Base-by-base conservation (phyloP, 2,329 filamentous ascomycete genomes). In the Teratosphaeria zuluensis region DNA sequence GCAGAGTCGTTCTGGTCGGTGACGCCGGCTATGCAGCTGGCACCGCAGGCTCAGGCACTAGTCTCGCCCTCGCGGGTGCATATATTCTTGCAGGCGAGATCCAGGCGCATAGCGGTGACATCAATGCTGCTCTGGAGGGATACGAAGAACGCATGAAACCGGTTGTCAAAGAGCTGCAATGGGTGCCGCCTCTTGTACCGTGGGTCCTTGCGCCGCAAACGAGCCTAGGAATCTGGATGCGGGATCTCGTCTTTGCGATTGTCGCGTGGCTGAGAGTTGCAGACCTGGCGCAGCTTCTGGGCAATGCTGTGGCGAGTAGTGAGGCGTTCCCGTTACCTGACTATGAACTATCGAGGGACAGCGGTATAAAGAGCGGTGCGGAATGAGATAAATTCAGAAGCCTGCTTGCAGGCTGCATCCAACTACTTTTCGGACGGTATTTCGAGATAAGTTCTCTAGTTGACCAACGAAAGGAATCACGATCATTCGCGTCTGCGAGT, bases 21-120 rank as follows among this genome's bases (percentile, higher is more conserved):
- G 75, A 77, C 62, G 74, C 75, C 3, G 75, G 70, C 1, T 72
- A 75, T 59, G 69, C 70, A 3, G 56, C 69, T 0, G 69, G 72
- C 1, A 65, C 70, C 2, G 74, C 66, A 0, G 76, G 72, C 8
- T 62, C 68, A 64, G 70, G 70, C 0, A 71, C 70, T 0, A 70
- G 66, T 1, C 59, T 71, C 1, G 70, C 70, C 8, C 54, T 72
- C 6, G 64, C 62, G 14, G 70, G 70, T 24, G 70, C 69, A 0
- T 70, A 71, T 56, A 60, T 65, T 35, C 65, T 72, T 12, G 70
- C 70, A 16, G 69, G 69, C 14, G 65, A 62, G 5, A 19, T 72
- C 0, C 14, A 30, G 4, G 54, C 56, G 8, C 56, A 66, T 42
- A 54, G 58, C 0, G 31, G 65, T 16, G 61, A 69, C 42, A 56